A percentile compares a stretch with the other conserved stretches of the same genome.
Conservation (phyloP, 495 filamentous ascomycete genomes). For the Lophium mytilinum region DNA sequence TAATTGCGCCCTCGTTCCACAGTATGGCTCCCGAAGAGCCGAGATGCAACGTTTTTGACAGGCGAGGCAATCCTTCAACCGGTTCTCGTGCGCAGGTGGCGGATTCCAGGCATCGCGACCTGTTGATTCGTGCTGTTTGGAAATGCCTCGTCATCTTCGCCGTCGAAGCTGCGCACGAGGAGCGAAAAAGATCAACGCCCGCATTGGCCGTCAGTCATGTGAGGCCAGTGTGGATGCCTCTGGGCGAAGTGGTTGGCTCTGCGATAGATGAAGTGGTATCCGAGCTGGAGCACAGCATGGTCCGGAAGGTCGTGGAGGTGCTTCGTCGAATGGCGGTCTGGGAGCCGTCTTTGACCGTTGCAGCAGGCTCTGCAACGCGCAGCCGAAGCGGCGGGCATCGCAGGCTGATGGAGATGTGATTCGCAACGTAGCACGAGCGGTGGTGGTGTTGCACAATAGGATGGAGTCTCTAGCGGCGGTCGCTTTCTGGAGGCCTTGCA, state of each 20-base stretch:
- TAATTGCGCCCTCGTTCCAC: too few relatives aligned
- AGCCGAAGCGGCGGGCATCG: slow-evolving; percentile 7
- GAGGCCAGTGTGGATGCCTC: slow-evolving; percentile 25
- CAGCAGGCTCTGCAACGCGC: neutral
- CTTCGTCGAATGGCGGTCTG: slow-evolving; percentile 18
- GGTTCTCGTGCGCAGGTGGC: neutral
- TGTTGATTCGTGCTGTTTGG: slow-evolving; percentile 14
- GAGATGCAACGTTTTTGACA: neutral
- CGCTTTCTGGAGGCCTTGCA: too few relatives aligned
- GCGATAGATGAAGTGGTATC: slow-evolving; percentile 19
- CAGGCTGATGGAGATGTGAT: neutral
- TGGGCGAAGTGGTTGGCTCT: slow-evolving; percentile 16
- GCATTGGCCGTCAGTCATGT: slow-evolving; percentile 31
- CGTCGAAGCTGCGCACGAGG: slow-evolving; percentile 15
- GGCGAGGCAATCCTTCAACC: neutral
- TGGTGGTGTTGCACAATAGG: neutral
- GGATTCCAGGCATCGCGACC: slow-evolving; percentile 1
- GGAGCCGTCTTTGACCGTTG: neutral
- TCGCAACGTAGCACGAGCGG: slow-evolving; percentile 1
- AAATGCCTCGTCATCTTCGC: slow-evolving; percentile 5
- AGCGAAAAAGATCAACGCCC: slow-evolving; percentile 12
- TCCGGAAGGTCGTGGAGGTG: slow-evolving; percentile 2
- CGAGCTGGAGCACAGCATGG: neutral
- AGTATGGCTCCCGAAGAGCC: neutral
- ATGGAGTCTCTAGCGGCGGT: too few relatives aligned